phyloP scores from a whole-genome alignment of 2,329 filamentous ascomycete genomes.

The Decorospora gaudefroyi region DNA sequence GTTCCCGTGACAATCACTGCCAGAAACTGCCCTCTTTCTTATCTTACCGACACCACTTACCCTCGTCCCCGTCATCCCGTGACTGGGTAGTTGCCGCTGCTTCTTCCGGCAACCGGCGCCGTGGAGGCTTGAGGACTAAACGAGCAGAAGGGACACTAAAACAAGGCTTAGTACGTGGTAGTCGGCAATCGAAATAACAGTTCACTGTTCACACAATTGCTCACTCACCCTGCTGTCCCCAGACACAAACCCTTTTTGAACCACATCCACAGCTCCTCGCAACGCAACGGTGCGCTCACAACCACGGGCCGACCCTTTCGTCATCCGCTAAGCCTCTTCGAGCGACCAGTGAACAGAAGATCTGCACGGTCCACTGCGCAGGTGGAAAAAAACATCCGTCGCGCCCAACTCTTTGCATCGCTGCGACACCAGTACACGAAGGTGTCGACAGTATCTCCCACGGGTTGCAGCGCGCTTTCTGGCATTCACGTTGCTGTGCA shows the following conservation, averaged over 20 bases:
- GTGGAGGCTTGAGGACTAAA: slow-evolving; percentile 28
- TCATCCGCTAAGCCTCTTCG: slow-evolving; percentile 37
- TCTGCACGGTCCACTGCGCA: slow-evolving; percentile 21
- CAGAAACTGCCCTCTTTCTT: slow-evolving; percentile 22
- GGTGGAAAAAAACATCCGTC: slow-evolving; percentile 30
- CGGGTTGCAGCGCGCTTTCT: slow-evolving; percentile 15
- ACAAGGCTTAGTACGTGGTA: slow-evolving; percentile 14
- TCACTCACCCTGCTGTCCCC: slow-evolving; percentile 8
- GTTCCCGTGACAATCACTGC: slow-evolving; percentile 38
- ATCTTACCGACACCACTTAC: slow-evolving; percentile 20
- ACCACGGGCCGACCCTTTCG: slow-evolving; percentile 43
- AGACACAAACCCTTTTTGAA: slow-evolving; percentile 9
- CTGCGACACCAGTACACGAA: slow-evolving; percentile 30
- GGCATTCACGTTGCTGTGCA: slow-evolving; percentile 13
- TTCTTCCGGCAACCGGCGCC: slow-evolving; percentile 32
- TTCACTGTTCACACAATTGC: slow-evolving; percentile 6
- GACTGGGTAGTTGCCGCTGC: slow-evolving; percentile 31
- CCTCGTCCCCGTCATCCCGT: slow-evolving; percentile 21
- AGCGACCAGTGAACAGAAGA: slow-evolving; percentile 31
- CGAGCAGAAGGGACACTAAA: slow-evolving; percentile 29
- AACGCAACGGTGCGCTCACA: slow-evolving; percentile 27
- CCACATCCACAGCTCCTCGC: slow-evolving; percentile 9
- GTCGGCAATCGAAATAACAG: slow-evolving; percentile 9
- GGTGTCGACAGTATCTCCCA: slow-evolving; percentile 28
- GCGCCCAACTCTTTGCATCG: slow-evolving; percentile 17